Evolutionary conservation across 2,329 filamentous ascomycete genomes (phyloP).

Genomic region (Stemphylium lycopersici): DNA sequence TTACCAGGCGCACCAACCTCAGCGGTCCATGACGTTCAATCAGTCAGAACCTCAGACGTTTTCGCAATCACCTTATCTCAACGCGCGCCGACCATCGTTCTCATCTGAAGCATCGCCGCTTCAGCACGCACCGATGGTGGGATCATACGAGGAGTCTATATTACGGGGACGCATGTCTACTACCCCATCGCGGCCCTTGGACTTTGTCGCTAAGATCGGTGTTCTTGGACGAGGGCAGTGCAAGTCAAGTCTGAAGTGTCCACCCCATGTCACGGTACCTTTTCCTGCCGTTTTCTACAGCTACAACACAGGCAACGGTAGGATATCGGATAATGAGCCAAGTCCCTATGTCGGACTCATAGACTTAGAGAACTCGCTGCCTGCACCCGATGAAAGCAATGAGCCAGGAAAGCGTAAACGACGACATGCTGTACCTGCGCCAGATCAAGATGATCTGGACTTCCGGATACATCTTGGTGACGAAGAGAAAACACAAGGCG

Average conservation of each 20-base stretch:
- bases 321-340: constrained; percentile 80
- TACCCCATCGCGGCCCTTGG: constrained; percentile 86
- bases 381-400: constrained; percentile 54
- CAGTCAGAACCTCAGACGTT: constrained; percentile 46
- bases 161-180: constrained; percentile 95
- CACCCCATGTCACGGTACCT: constrained; percentile 84
- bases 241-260: constrained; percentile 82
- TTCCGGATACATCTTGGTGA: constrained; percentile 28
- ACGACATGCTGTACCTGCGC: constrained; percentile 34
- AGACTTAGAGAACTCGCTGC: constrained; percentile 82
- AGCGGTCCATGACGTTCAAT: constrained; percentile 71
- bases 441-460: constrained; percentile 36
- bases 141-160: constrained; percentile 97
- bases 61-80: constrained; percentile 55
- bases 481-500: constrained; percentile 11
- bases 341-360: constrained; percentile 96
- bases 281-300: constrained; percentile 98
- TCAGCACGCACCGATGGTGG: constrained; percentile 93
- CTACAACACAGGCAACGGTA: constrained; percentile 73
- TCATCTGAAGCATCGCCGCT: constrained; percentile 76
- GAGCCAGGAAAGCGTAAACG: constrained; percentile 52
- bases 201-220: constrained; percentile 94
- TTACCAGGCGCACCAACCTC: constrained; percentile 79
- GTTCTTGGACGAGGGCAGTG: constrained; percentile 89
- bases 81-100: constrained; percentile 70